These are phyloP conservation scores for Crucihimalaya himalaica DNA, from an alignment of 345 rosid species.

Conservation along the genomic window DNA sequence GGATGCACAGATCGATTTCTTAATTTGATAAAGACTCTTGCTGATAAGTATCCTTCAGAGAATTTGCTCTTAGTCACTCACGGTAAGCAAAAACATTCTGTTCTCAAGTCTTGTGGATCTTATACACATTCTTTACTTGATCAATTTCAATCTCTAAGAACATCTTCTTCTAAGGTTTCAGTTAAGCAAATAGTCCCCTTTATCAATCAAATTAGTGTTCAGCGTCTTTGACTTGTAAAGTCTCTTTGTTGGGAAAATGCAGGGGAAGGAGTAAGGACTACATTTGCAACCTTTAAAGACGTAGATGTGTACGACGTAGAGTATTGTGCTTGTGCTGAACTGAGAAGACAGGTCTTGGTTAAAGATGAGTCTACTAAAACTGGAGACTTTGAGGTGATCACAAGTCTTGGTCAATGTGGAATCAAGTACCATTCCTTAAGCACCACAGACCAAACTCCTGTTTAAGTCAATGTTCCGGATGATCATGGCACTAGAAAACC, in stretches of 20 bases:
- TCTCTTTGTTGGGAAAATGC: conserved; percentile 8
- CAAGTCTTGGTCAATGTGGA: conserved; percentile 45
- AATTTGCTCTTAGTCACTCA: conserved; percentile 82
- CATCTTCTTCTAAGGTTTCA: not conserved
- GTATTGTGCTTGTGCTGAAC: conserved; percentile 68
- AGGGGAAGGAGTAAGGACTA: conserved; percentile 89
- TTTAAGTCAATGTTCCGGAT: conserved; percentile 6
- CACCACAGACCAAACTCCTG: conserved; percentile 5
- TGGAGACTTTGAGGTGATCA: conserved; percentile 44
- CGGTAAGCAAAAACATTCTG: conserved; percentile 44
- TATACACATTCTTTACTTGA: not conserved
- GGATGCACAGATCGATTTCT: conserved; percentile 53
- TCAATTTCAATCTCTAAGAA: not conserved
- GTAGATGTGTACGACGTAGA: conserved; percentile 55
- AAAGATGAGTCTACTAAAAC: conserved; percentile 40
- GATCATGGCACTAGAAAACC: not conserved
- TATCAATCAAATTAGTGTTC: not conserved
- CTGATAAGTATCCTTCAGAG: conserved; percentile 75
- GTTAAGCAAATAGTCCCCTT: not conserved
- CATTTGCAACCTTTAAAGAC: conserved; percentile 56
- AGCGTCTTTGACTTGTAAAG: not conserved
- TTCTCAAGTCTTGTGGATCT: not conserved
- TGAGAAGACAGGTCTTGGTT: conserved; percentile 50
- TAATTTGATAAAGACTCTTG: conserved; percentile 53
- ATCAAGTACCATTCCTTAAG: conserved; percentile 35